Evolutionary conservation across 306 rosid species (phyloP), one percentile per base, ranked within the genome.

Genomic region (Cicer cuneatum): DNA sequence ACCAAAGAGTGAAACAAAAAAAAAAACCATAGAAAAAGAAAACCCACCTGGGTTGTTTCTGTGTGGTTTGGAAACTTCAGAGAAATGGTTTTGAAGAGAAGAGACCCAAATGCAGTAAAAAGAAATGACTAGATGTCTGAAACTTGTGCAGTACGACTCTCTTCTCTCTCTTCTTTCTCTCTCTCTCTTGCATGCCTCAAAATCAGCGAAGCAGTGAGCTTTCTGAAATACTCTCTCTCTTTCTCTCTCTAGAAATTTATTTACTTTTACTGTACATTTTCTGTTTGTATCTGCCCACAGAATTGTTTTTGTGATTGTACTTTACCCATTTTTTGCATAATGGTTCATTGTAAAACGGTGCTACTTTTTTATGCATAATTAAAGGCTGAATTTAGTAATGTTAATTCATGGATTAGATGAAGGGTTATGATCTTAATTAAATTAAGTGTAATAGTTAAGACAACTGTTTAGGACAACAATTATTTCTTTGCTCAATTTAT

Each of bases 171-270:
- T 8, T 53, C 73, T 66, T 74, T 12, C 67, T 59, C 14, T 71
- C 79, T 67, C 81, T 73, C 77, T 56, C 70, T 75, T 57, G 77
- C 85, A 67, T 84, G 85, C 96, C 96, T 92, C 97, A 92, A 92
- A 92, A 89, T 92, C 96, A 92, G 96, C 87, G 85, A 86, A 88
- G 79, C 90, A 86, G 85, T 81, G 90, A 92, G 92, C 95, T 90
- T 90, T 93, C 89, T 90, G 89, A 85, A 84, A 89, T 80, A 89
- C 92, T 1, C 53, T 5, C 84, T 5, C 71, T 48, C 61, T 61
- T 33, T 69, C 63, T 41, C 77, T 62, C 85, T 76, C 87, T 45
- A 58, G 70, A 69, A 77, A 77, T 73, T 69, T 2, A 24, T 24
- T 24, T 24, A 24, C 33, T 24, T 24, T 24, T 61, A 74, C 72